These are phyloP conservation scores for Chenopodium suecicum DNA, from an alignment of 148 eudicot species.

Conservation along the genomic window DNA sequence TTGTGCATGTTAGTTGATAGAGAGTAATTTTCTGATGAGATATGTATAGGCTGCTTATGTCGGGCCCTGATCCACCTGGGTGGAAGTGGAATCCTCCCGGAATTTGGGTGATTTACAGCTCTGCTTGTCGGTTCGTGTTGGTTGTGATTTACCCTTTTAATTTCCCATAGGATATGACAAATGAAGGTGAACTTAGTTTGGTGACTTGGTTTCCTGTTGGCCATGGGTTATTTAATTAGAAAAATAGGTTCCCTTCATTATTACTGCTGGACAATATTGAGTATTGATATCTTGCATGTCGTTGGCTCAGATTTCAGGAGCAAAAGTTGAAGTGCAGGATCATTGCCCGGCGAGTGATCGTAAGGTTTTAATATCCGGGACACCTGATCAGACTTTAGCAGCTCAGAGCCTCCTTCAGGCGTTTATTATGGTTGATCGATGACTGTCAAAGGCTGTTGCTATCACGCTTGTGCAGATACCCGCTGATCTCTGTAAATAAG, in stretches of 20 bases:
- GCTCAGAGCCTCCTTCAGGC: conserved; percentile 55
- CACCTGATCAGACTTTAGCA: conserved; percentile 39
- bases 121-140: not conserved
- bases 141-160: not conserved
- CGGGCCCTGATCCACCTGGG: too few relatives aligned
- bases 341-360: conserved; percentile 39
- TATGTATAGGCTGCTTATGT: not conserved
- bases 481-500: not conserved
- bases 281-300: not conserved
- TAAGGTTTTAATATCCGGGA: conserved; percentile 54
- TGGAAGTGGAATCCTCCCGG: too few relatives aligned
- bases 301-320: conserved; percentile 50
- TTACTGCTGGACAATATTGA: too few relatives aligned
- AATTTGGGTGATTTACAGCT: not conserved
- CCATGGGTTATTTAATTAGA: not conserved
- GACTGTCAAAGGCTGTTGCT: not conserved
- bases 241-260: too few relatives aligned
- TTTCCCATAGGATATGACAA: not conserved
- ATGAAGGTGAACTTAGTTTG: not conserved
- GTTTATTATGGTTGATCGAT: conserved; percentile 32
- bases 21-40: not conserved
- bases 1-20: not conserved
- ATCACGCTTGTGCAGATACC: not conserved
- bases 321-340: conserved; percentile 36
- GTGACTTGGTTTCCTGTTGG: not conserved